phyloP scores from a whole-genome alignment of 1,284 basidiomycete species.

The Microbotryum intermedium region DNA sequence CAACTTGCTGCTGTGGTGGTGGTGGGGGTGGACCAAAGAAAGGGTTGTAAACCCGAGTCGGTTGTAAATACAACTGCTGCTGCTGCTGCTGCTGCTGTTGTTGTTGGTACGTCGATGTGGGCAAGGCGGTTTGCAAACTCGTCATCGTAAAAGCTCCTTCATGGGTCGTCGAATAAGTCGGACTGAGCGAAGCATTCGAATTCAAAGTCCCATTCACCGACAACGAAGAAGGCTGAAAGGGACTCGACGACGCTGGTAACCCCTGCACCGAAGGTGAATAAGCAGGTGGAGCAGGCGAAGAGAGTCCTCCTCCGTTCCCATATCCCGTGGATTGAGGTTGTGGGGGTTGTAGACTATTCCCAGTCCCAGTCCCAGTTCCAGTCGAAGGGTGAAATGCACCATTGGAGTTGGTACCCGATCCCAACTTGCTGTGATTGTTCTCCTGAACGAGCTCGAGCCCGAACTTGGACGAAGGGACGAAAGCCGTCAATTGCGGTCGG shows the following conservation, averaged over 20 bases:
- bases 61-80: background rate
- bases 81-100: constrained; percentile 3
- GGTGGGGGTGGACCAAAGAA: background rate
- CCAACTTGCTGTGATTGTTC: background rate
- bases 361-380: no score
- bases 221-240: background rate
- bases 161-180: background rate
- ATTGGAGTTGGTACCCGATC: background rate
- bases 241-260: background rate
- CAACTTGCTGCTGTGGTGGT: background rate
- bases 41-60: background rate
- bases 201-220: background rate
- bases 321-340: background rate
- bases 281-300: background rate
- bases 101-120: background rate
- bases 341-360: no score
- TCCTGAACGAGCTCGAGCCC: background rate
- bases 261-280: background rate
- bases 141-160: background rate
- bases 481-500: constrained; percentile 5
- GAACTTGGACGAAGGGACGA: constrained; percentile 5
- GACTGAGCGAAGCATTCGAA: background rate
- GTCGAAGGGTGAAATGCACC: background rate
- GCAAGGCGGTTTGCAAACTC: background rate
- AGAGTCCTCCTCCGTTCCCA: background rate